A percentile compares a stretch with the other conserved stretches of the same genome.
Conservation (phyloP, 805 yeast genomes). For the Kuraishia ogatae region DNA sequence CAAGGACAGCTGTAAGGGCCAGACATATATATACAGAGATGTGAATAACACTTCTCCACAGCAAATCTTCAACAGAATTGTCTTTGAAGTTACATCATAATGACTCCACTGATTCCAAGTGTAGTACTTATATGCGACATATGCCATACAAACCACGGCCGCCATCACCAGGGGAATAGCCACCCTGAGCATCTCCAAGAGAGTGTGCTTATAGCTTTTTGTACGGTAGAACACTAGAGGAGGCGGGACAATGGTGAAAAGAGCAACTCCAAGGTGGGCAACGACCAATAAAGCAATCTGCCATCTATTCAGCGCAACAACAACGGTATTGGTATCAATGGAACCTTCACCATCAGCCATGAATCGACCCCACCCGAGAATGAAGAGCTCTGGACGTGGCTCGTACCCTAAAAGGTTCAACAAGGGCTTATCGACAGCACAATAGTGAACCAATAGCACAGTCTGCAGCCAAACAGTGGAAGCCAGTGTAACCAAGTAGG, state of each 20-base stretch:
- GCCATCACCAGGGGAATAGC: neutral
- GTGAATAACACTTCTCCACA: neutral
- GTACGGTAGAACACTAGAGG: neutral
- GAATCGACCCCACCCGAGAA: neutral
- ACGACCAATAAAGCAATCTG: neutral
- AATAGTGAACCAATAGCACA: neutral
- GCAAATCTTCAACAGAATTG: too few species aligned
- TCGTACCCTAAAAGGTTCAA: conserved; percentile 4
- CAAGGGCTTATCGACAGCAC: conserved; percentile 1
- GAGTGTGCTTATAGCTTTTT: neutral
- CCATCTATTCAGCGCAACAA: neutral
- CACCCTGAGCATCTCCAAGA: neutral
- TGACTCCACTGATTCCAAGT: neutral
- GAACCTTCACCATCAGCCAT: neutral
- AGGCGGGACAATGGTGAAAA: neutral
- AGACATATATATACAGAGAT: neutral
- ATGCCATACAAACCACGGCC: neutral
- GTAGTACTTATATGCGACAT: neutral
- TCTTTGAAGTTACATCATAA: neutral
- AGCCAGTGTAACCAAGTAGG: neutral
- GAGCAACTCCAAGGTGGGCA: neutral
- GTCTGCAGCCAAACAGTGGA: neutral
- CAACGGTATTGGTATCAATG: neutral
- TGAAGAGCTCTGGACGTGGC: neutral
- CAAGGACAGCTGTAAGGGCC: conserved; percentile 7